These are phyloP conservation scores for Albizia julibrissin DNA, from an alignment of 306 rosid species.

Conservation along the genomic window DNA sequence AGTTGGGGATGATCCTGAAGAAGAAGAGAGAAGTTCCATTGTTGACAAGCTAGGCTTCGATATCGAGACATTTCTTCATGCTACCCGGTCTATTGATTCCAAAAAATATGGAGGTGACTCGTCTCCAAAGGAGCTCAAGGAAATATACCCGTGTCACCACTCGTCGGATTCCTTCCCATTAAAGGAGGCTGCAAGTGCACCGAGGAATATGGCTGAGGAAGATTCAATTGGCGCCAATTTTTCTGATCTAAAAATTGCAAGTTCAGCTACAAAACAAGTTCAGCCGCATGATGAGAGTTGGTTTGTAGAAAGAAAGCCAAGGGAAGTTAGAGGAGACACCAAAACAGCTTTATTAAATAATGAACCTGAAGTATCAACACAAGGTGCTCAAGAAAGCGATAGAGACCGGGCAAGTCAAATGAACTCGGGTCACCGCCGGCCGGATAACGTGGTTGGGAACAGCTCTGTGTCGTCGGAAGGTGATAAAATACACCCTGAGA, in stretches of 20 bases:
- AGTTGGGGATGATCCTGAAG: constrained; percentile 32
- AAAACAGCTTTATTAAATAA: constrained; percentile 18
- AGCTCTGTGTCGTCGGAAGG: constrained; percentile 40
- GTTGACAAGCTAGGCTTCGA: constrained; percentile 80
- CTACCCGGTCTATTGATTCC: constrained; percentile 46
- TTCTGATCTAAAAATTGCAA: constrained; percentile 34
- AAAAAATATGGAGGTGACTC: constrained; percentile 41
- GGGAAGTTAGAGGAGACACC: constrained; percentile 32
- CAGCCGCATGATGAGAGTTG: constrained; percentile 32
- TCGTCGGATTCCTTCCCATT: constrained; percentile 65
- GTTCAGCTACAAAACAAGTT: constrained; percentile 32
- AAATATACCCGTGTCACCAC: constrained; percentile 46
- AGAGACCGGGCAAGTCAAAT: not conserved
- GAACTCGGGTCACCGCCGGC: constrained; percentile 6
- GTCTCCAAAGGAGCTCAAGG: constrained; percentile 49
- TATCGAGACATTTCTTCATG: constrained; percentile 79
- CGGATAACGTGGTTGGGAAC: constrained; percentile 31
- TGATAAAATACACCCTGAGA: constrained; percentile 41
- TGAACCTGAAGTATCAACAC: constrained; percentile 32
- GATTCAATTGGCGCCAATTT: constrained; percentile 43
- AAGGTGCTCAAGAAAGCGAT: constrained; percentile 39
- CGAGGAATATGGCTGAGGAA: constrained; percentile 48
- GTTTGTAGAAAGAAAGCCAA: constrained; percentile 38
- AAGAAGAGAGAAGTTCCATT: constrained; percentile 47
- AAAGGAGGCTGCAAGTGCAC: constrained; percentile 54